These are phyloP conservation scores for Polytrichum formosum DNA, from an alignment of 225 moss, liverwort and hornwort genomes.

Conservation along the genomic window DNA sequence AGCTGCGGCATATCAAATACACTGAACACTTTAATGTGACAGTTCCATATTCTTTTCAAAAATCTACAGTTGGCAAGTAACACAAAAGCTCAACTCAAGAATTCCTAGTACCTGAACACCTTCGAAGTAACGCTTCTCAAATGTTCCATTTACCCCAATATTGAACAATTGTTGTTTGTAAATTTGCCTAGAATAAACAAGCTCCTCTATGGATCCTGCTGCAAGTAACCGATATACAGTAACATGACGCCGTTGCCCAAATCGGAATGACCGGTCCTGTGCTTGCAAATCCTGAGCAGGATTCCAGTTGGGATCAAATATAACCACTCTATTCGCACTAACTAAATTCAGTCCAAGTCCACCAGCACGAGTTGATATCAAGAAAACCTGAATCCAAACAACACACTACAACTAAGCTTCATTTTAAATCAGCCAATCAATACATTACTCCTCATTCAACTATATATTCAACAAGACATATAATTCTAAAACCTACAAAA, in stretches of 20 bases:
- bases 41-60: no score
- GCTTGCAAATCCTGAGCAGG: conserved; percentile 97
- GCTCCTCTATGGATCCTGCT: conserved; percentile 90
- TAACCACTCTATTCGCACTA: conserved; percentile 93
- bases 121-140: conserved; percentile 96
- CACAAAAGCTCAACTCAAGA: not conserved
- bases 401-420: no score
- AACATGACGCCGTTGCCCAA: conserved; percentile 81
- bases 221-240: conserved; percentile 88
- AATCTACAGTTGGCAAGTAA: no score
- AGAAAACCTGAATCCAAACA: conserved; percentile 62
- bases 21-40: no score
- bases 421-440: no score
- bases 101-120: conserved; percentile 75
- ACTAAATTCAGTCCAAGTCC: conserved; percentile 92
- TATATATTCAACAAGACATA: no score
- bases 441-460: no score
- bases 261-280: conserved; percentile 96
- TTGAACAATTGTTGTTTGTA: conserved; percentile 98
- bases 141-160: conserved; percentile 75
- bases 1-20: no score
- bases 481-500: no score
- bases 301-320: conserved; percentile 99
- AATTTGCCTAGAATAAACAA: conserved; percentile 90
- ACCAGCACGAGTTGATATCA: conserved; percentile 92